Evolutionary conservation across 352 stramenopile genomes (phyloP).

Genomic region (Phytophthora syringae): DNA sequence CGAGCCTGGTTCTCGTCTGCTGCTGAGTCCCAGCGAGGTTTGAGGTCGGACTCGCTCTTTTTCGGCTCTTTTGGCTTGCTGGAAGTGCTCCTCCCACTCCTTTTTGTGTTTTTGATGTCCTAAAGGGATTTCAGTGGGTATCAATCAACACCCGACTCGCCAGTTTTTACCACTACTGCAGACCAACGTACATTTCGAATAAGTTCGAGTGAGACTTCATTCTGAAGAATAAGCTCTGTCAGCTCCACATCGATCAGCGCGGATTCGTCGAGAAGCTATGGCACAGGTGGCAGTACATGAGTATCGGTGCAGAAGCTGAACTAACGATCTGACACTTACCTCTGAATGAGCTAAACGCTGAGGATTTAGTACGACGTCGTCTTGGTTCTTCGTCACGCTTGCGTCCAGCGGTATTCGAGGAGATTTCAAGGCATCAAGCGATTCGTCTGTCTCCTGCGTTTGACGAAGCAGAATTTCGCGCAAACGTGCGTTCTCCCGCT

Average conservation of each 20-base stretch:
- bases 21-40: conserved; percentile 53
- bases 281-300: background rate
- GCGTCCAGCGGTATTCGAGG: conserved; percentile 11
- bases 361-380: conserved; percentile 5
- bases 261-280: conserved; percentile 74
- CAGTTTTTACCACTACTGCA: background rate
- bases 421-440: conserved; percentile 22
- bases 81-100: conserved; percentile 72
- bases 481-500: conserved; percentile 54
- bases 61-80: conserved; percentile 56
- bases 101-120: conserved; percentile 87
- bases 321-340: conserved; percentile 16
- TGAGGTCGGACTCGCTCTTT: conserved; percentile 48
- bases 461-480: conserved; percentile 46
- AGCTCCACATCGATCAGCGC: conserved; percentile 78
- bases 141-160: conserved; percentile 1
- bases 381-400: conserved; percentile 16
- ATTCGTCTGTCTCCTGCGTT: conserved; percentile 29
- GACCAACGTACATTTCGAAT: conserved; percentile 68
- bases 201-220: conserved; percentile 84
- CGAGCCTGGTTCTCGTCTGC: background rate
- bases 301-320: background rate
- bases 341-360: conserved; percentile 33
- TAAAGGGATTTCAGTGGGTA: conserved; percentile 6
- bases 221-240: conserved; percentile 85